Percentiles rank a stretch among this genome's conserved stretches.
These are phyloP conservation scores for Diaporthe ampelina DNA, from an alignment of 2,329 filamentous ascomycete species.

Conservation along the genomic window DNA sequence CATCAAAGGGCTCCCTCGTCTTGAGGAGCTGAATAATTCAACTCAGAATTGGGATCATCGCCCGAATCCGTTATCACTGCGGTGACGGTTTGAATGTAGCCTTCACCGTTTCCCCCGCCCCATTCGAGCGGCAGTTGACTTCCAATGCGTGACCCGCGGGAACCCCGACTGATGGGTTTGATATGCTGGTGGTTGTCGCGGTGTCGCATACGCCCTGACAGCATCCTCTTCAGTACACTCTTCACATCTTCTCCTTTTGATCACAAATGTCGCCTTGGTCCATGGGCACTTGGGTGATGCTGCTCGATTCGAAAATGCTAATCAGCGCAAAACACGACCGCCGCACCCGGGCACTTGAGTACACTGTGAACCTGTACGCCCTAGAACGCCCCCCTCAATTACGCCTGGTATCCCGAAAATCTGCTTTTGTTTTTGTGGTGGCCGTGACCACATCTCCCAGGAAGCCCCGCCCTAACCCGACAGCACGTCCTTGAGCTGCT, in stretches of 20 bases:
- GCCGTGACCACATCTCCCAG: not conserved
- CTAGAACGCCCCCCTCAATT: constrained; percentile 37
- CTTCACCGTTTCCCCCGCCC: not conserved
- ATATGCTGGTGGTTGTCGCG: not conserved
- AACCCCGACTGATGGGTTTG: not conserved
- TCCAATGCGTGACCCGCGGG: no score
- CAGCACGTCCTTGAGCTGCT: constrained; percentile 59
- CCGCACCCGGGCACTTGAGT: constrained; percentile 25
- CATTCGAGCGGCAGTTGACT: no score
- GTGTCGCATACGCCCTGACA: not conserved
- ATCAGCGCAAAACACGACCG: constrained; percentile 16
- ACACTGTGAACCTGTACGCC: constrained; percentile 40
- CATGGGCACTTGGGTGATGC: not conserved
- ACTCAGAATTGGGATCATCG: not conserved
- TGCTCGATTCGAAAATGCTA: constrained; percentile 31
- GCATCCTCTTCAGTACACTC: not conserved
- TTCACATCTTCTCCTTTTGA: not conserved
- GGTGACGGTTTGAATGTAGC: not conserved
- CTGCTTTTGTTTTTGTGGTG: not conserved
- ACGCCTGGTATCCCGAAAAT: constrained; percentile 27
- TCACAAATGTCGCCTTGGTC: not conserved
- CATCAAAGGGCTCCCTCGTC: not conserved
- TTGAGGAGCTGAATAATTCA: constrained; percentile 23
- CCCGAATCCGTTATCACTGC: not conserved
- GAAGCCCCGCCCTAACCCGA: constrained; percentile 17